These are phyloP conservation scores for Phytophthora uliginosa DNA, from an alignment of 352 stramenopile genomes.

Conservation along the genomic window DNA sequence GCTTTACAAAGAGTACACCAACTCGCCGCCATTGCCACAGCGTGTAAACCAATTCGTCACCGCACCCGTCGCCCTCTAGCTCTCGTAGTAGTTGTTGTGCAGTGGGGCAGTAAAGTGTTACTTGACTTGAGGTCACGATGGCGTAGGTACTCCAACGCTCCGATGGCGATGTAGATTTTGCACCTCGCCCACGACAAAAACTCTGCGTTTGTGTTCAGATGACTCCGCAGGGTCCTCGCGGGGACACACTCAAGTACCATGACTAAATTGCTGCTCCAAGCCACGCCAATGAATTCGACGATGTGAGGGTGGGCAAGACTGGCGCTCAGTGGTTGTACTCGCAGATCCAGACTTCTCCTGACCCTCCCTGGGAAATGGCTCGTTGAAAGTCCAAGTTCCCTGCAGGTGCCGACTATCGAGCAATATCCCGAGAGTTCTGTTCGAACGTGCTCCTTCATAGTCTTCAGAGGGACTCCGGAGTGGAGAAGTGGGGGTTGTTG, in stretches of 20 bases:
- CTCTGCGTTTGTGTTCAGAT: conserved; percentile 36
- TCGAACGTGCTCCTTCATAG: conserved; percentile 34
- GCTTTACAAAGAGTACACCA: too few species aligned
- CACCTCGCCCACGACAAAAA: conserved; percentile 44
- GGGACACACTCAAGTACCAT: conserved; percentile 55
- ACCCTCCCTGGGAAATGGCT: conserved; percentile 38
- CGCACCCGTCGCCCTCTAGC: conserved; percentile 1
- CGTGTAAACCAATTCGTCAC: too few species aligned
- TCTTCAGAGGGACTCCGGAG: conserved; percentile 1
- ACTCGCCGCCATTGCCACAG: too few species aligned
- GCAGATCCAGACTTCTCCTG: conserved; percentile 61
- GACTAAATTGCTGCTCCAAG: conserved; percentile 59
- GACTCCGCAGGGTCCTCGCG: conserved; percentile 36
- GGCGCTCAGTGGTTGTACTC: conserved; percentile 46
- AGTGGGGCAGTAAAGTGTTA: conserved; percentile 71
- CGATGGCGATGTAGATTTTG: conserved; percentile 39
- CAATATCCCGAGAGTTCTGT: conserved; percentile 35
- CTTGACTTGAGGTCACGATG: conserved; percentile 39
- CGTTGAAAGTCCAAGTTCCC: conserved; percentile 29
- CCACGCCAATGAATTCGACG: conserved; percentile 49
- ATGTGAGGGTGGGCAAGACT: conserved; percentile 45
- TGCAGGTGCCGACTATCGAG: conserved; percentile 21
- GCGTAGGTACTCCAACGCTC: conserved; percentile 46
- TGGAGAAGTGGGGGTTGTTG: conserved; percentile 10
- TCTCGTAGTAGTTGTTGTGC: conserved; percentile 38